These are phyloP conservation scores for Thermothielavioides terrestris DNA, from an alignment of 495 filamentous ascomycete species.

Conservation along the genomic window DNA sequence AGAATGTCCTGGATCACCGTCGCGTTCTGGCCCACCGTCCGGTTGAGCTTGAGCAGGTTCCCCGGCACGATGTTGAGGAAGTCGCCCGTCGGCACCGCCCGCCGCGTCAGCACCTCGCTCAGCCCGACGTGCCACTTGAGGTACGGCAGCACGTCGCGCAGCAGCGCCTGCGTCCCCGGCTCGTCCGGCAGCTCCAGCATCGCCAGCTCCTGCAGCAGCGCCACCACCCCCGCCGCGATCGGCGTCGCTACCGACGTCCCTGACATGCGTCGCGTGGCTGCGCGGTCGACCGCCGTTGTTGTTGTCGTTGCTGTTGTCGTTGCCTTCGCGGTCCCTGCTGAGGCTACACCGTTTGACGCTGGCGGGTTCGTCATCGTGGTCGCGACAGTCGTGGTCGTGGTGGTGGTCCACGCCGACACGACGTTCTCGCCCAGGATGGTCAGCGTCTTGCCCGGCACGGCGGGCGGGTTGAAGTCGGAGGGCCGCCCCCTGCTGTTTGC, in stretches of 20 bases:
- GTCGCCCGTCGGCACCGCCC: neutral
- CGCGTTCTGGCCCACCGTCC: neutral
- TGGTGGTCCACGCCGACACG: neutral
- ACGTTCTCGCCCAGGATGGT: neutral
- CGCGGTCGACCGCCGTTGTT: neutral
- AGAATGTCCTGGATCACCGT: neutral
- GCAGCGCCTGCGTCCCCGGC: neutral
- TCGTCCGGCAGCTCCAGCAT: neutral
- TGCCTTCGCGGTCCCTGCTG: no score
- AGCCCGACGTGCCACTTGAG: neutral
- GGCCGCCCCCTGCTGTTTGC: neutral
- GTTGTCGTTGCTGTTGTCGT: neutral
- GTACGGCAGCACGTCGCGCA: neutral
- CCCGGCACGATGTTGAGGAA: neutral
- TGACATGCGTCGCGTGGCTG: neutral
- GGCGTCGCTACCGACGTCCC: neutral
- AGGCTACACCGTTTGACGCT: neutral
- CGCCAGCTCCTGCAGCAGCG: neutral
- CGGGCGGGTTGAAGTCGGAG: neutral
- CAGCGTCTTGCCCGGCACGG: neutral
- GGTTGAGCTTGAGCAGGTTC: neutral
- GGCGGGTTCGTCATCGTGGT: neutral
- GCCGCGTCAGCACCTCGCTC: neutral
- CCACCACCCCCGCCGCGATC: neutral
- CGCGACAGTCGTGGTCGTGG: neutral